Base-by-base conservation (phyloP, 805 yeast species). In the Wickerhamiella shivajii region DNA sequence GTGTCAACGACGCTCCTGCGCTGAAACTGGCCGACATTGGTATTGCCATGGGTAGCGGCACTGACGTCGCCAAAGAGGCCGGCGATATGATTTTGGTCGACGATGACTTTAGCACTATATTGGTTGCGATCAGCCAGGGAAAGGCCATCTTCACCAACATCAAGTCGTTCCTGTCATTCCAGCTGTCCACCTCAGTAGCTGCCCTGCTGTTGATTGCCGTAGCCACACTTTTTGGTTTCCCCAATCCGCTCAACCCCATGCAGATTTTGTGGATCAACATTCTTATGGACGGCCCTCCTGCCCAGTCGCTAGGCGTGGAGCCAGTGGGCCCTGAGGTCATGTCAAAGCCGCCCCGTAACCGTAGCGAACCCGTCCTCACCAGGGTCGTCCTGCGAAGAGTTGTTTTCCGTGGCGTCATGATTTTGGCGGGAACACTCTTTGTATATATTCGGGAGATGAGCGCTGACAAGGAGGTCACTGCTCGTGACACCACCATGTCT, bases 1-100 rank as follows among this genome's bases (percentile, higher is more conserved):
- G 97, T 59, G 95, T 87, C 10, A 85, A 85, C 55, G 97, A 85
- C 63, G 97, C 97, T 0, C 97, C 97, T n/a, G 96, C 97, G 4
- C 66, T 87, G 46, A 85, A 87, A 53, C 65, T 85, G 45, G 96
- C 97, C 2, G 95, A 85, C 58, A 85, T 85, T 46, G 97, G 97
- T 49, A 81, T 87, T 45, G 76, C 93, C 10, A 84, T 85, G 66
- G 64, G 64, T 0, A 76, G 78, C 61, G 98, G 98, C 39, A 90
- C 97, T 0, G 98, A 87, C 56, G 98, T 87, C 25, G 98, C 98
- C 31, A 87, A 87, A 51, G 98, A 87, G 56, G 97, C 97, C 2
- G 80, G 95, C 3, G 98, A 87, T 56, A 87, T 87, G 97, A 87
- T 87, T 35, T 66, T 87, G 42, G 87, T 94, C 3, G 95, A 87